These are phyloP conservation scores for Crassisporium funariophilum DNA, from an alignment of 768 basidiomycete species.

Conservation along the genomic window DNA sequence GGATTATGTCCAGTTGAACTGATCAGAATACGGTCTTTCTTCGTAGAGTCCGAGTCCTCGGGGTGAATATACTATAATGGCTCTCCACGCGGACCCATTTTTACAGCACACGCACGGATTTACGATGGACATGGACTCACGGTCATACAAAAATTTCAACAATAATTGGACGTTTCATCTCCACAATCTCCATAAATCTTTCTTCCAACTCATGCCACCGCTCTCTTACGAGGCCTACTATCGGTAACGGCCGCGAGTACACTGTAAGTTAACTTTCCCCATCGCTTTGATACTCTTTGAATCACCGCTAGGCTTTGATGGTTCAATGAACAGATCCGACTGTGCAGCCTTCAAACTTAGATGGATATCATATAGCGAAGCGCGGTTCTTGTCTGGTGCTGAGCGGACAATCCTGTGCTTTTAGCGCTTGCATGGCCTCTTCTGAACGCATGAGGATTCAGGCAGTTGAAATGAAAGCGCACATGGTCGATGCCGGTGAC, in stretches of 20 bases:
- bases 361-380: slow-evolving; percentile 6
- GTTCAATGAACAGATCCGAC: too few species aligned
- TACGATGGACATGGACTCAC: slow-evolving; percentile 19
- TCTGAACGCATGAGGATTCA: neutral
- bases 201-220: neutral
- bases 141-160: slow-evolving; percentile 20
- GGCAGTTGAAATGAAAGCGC: neutral
- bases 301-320: too few species aligned
- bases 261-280: neutral
- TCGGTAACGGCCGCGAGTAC: slow-evolving; percentile 12
- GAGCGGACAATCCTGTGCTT: neutral
- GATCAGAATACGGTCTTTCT: slow-evolving; percentile 2
- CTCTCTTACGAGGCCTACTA: slow-evolving; percentile 7
- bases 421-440: slow-evolving; percentile 1
- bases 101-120: slow-evolving; percentile 15
- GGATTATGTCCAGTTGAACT: neutral
- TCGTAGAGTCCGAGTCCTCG: slow-evolving; percentile 5
- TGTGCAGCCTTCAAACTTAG: slow-evolving; percentile 6
- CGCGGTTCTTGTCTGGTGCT: slow-evolving; percentile 1
- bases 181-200: slow-evolving; percentile 21
- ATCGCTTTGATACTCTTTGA: neutral
- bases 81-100: slow-evolving; percentile 4
- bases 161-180: slow-evolving; percentile 22
- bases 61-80: slow-evolving; percentile 16
- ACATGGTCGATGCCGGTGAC: slow-evolving; percentile 7